A percentile compares a stretch with the other conserved stretches of the same genome.
phyloP scores from a whole-genome alignment of 2,329 filamentous ascomycete genomes.

The Stagonosporopsis tanaceti region DNA sequence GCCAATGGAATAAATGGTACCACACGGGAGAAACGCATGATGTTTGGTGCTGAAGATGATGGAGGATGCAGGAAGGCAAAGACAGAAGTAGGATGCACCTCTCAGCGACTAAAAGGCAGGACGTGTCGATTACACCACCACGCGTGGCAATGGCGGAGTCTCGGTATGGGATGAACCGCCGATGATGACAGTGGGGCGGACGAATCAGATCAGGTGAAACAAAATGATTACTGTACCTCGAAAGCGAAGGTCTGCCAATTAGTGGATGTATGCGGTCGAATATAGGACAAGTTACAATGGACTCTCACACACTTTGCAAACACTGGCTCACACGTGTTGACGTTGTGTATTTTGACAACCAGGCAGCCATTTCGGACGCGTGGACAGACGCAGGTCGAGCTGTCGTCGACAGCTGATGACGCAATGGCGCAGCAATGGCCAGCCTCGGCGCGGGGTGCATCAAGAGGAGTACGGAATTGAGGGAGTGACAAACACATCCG shows the following conservation, averaged over 20 bases:
- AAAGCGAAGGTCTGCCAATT: neutral
- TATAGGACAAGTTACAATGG: neutral
- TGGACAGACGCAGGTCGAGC: constrained; percentile 11
- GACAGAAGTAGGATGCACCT: constrained; percentile 18
- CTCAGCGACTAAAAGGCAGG: constrained; percentile 23
- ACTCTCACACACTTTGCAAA: neutral
- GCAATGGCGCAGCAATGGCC: constrained; percentile 13
- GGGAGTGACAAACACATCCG: neutral
- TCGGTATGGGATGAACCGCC: constrained; percentile 12
- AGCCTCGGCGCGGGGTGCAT: constrained; percentile 10
- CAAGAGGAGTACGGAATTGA: neutral
- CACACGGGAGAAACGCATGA: constrained; percentile 59
- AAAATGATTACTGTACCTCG: neutral
- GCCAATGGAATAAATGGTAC: constrained; percentile 60
- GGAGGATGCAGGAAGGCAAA: constrained; percentile 13
- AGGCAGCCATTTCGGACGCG: constrained; percentile 15
- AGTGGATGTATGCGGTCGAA: neutral
- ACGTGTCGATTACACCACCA: constrained; percentile 45
- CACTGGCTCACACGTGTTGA: neutral
- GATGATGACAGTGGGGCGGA: constrained; percentile 16
- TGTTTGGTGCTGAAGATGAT: constrained; percentile 25
- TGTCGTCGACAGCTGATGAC: constrained; percentile 16
- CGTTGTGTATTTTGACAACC: constrained; percentile 4
- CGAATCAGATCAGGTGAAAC: constrained; percentile 12
- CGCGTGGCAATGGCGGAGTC: constrained; percentile 26